Conservation (phyloP, 2,329 filamentous ascomycete species). For the Lasiodiplodia hormozganensis region DNA sequence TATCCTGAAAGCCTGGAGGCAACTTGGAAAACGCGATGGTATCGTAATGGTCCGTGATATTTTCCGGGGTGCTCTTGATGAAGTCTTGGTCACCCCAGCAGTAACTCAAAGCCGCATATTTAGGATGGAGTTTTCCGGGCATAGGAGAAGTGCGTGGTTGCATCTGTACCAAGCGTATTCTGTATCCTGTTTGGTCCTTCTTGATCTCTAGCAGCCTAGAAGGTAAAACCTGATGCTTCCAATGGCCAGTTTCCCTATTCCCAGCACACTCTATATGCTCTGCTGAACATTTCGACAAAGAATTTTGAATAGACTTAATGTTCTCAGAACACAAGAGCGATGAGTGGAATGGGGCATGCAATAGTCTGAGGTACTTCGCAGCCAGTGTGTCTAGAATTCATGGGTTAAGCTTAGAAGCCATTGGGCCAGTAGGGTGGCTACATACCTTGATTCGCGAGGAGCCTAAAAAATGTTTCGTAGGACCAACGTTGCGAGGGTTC, state of each 20-base stretch:
- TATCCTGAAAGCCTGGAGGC: background rate
- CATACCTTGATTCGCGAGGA: background rate
- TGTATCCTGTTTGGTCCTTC: background rate
- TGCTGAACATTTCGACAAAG: background rate
- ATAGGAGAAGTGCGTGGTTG: background rate
- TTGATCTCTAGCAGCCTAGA: background rate
- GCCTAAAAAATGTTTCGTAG: background rate
- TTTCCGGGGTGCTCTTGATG: background rate
- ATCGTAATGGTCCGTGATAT: background rate
- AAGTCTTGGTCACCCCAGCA: background rate
- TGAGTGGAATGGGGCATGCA: background rate
- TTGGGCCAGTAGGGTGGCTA: background rate
- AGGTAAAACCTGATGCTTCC: background rate
- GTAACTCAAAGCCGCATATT: background rate
- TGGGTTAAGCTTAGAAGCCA: background rate
- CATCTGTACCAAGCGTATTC: background rate
- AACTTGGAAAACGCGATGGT: background rate
- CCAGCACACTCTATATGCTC: background rate
- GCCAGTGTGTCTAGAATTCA: background rate
- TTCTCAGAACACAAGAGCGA: background rate
- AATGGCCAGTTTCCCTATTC: background rate
- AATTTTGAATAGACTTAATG: background rate
- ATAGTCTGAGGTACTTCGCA: background rate
- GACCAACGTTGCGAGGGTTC: too few species aligned
- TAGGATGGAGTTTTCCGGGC: fast-evolving